Evolutionary conservation across 2,329 filamentous ascomycete species (phyloP).

Genomic region (Cladophialophora yegresii): DNA sequence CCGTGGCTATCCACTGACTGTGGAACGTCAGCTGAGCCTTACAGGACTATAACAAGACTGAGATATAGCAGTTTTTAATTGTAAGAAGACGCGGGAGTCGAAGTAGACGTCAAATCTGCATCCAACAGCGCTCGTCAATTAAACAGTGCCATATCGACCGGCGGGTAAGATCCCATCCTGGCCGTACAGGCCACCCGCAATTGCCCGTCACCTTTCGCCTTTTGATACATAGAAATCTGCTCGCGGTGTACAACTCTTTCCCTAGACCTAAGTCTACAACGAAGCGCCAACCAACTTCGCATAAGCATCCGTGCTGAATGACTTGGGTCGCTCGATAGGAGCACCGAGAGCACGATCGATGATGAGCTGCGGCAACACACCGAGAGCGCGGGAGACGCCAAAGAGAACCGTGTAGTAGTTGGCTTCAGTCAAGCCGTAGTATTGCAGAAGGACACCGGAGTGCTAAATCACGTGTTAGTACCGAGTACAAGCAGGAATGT

Average conservation of each 20-base stretch:
- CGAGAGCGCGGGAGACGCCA: conserved; percentile 95
- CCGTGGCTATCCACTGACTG: neutral
- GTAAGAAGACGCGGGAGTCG: neutral
- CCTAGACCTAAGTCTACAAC: conserved; percentile 62
- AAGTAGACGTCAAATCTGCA: conserved; percentile 2
- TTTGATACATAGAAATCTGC: conserved; percentile 27
- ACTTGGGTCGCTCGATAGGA: conserved; percentile 98
- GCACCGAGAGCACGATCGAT: conserved; percentile 97
- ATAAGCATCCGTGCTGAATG: conserved; percentile 96
- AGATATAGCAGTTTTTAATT: neutral
- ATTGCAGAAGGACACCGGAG: conserved; percentile 98
- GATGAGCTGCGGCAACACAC: conserved; percentile 98
- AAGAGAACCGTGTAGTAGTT: conserved; percentile 99
- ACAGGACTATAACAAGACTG: neutral
- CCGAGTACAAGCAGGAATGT: neutral
- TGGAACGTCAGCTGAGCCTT: neutral
- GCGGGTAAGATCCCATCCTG: conserved; percentile 14
- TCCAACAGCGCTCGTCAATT: conserved; percentile 24
- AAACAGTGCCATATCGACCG: conserved; percentile 24
- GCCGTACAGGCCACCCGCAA: conserved; percentile 13
- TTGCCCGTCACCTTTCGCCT: conserved; percentile 14
- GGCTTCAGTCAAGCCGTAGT: conserved; percentile 98
- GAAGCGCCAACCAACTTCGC: conserved; percentile 88
- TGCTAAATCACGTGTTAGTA: conserved; percentile 54
- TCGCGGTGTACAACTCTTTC: conserved; percentile 28